Base-by-base conservation (phyloP, 768 basidiomycete species). In the Agrocybe praecox region DNA sequence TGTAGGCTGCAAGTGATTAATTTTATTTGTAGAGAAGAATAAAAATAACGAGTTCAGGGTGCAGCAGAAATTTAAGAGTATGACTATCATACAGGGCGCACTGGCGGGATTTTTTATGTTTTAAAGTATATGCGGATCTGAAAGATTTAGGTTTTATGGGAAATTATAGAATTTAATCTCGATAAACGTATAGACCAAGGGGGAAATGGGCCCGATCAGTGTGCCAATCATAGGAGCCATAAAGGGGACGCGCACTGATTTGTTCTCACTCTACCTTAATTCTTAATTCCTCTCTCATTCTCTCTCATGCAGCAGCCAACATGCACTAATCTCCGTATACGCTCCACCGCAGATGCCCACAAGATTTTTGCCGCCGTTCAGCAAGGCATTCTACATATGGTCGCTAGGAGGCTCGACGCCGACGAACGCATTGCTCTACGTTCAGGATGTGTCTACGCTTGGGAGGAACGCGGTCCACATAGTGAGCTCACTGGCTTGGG, bases 381-480 rank as follows among this genome's bases (percentile, higher is more conserved):
- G 53, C 76, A 77, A 53, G 85, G 84, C 43, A 58, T 80, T 21
- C 77, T 93, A 47, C 82, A 82, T 55, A 87, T 92, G 81, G 86
- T 93, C 62, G 86, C 87, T 23, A 80, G 89, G 59, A 83, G 91
- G 32, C 79, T 93, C 50, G 90, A 92, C 63, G 84, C 88, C 44
- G 87, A 90, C 64, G 91, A 93, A 66, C 83, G 88, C 46, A 74
- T 78, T 17, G 83, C 84, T 2, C 72, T 88, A 53, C 66, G 71
- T 22, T 76, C 81, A 15, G 83, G 83, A 15, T 83, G 81, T 57
- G 74, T 79, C 67, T 90, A 80, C 71, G 82, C 76, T 62, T 87
- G 90, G 90, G 90, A 91, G 72, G 90, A 91, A 66, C 78, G 89
- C 47, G 83, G 84, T 21, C 86, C 89, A 15, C 84, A 86, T 62